Conservation (phyloP, 257 asterid genomes). For the Rauvolfia tetraphylla region DNA sequence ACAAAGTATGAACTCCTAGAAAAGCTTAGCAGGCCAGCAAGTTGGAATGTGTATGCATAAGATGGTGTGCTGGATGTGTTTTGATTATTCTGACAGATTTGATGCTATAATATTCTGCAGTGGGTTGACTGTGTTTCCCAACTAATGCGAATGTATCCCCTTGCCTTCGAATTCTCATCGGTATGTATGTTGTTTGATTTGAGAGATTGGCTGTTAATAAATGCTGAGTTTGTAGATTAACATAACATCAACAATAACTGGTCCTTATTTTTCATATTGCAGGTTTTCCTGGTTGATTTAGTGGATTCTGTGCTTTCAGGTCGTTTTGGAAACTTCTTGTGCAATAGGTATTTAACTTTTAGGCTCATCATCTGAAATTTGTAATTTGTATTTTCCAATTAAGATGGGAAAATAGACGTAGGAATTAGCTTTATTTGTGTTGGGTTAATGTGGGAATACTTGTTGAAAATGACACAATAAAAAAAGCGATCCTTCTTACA, state of each 20-base stretch:
- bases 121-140: constrained; percentile 96
- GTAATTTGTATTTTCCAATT: not conserved
- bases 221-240: not conserved
- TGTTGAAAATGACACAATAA: not conserved
- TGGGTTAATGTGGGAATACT: not conserved
- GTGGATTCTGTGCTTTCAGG: constrained; percentile 79
- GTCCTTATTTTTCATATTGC: constrained; percentile 26
- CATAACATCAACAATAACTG: constrained; percentile 10
- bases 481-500: not conserved
- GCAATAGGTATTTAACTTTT: constrained; percentile 67
- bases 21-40: not conserved
- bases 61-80: not conserved
- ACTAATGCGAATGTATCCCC: constrained; percentile 84
- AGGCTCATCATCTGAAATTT: not conserved
- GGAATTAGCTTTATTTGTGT: not conserved
- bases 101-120: constrained; percentile 35
- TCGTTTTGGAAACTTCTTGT: constrained; percentile 92
- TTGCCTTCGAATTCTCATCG: constrained; percentile 93
- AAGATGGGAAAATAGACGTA: not conserved
- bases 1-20: not conserved
- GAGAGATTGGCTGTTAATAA: not conserved
- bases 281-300: constrained; percentile 90
- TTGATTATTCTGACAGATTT: constrained; percentile 2
- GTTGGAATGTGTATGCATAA: not conserved
- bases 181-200: constrained; percentile 39